Base-by-base conservation (phyloP, 2,329 filamentous ascomycete species). In the Pseudopyricularia javanii region DNA sequence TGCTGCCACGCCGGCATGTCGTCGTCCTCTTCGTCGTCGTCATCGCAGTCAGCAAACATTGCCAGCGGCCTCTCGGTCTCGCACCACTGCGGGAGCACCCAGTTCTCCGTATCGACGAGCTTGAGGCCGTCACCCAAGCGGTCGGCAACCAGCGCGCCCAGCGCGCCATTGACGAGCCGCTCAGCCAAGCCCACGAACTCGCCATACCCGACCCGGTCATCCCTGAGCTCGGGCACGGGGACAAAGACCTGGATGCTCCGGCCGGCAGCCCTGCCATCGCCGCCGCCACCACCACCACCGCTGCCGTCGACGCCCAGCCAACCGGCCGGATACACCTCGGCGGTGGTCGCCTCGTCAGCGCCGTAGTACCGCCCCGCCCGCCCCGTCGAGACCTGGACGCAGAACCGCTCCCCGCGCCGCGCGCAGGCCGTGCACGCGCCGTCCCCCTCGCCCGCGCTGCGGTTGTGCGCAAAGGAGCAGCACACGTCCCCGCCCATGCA, bases 401-500 rank as follows among this genome's bases (percentile, higher is more conserved):
- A 60, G 15, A 33, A 54, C 1, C 3, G 17, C 7, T 53, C 53
- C 50, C 58, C 55, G 8, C 1, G 17, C 12, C 55, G 54, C 1
- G 3, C 30, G 28, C 57, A 59, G 8, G 55, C 55, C 6, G 40
- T 12, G 34, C 58, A 60, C 47, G 37, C 52, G 3, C 14, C n/a
- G 32, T 54, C 47, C 6, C 51, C 33, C 32, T 24, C 28, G 56
- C n/a, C n/a, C n/a, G 58, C 60, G 56, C 54, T 51, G 50, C 24
- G 40, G 53, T 53, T 40, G 33, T 52, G 52, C 34, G 56, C 55
- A 49, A 57, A 52, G 47, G 55, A 59, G 56, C 59, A 58, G 51
- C 54, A 51, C 24, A 54, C 22, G 6, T 54, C 53, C 6, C 49
- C 51, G 15, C 50, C 48, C 6, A 54, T 52, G 26, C 58, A 60